Evolutionary conservation across 176 grass and related monocot genomes (phyloP).

Genomic region (barley (Hordeum vulgare)): MorexV3_pseudomolecules_assembly NC_058523.1:360241915-360242414

Average conservation of each 20-base stretch:
- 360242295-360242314: constrained; percentile 92
- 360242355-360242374: constrained; percentile 39
- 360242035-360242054: constrained; percentile 95
- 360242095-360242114: neutral
- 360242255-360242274: constrained; percentile 10
- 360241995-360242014: constrained; percentile 96
- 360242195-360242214: constrained; percentile 91
- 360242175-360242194: constrained; percentile 92
- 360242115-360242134: constrained; percentile 21
- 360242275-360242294: constrained; percentile 69
- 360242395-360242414: constrained; percentile 3
- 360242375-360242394: constrained; percentile 11
- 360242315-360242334: constrained; percentile 83
- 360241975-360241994: constrained; percentile 88
- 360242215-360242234: neutral
- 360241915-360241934: neutral
- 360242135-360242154: constrained; percentile 47
- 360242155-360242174: constrained; percentile 93
- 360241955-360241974: constrained; percentile 87
- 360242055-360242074: constrained; percentile 92
- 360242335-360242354: constrained; percentile 93
- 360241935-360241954: neutral
- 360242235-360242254: neutral
- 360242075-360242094: neutral
- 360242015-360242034: constrained; percentile 97